Evolutionary conservation across 495 filamentous ascomycete species (phyloP).

Genomic region (Polyplosphaeria fusca): DNA sequence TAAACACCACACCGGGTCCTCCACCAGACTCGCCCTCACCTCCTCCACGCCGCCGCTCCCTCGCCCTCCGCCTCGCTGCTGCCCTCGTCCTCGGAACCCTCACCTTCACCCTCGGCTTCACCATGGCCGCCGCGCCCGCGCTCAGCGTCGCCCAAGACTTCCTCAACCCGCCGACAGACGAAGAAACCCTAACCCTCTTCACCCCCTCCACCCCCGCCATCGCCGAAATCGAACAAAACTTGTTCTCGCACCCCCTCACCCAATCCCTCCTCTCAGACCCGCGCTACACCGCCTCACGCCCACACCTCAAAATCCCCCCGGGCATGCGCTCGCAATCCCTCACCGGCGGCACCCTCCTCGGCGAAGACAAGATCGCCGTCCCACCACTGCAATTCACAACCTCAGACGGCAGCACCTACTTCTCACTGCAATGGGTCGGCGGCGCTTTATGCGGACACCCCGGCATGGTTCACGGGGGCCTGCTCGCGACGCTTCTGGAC

Average conservation of each 20-base stretch:
- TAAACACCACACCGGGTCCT: not conserved
- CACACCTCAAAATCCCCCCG: constrained; percentile 79
- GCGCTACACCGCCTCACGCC: constrained; percentile 71
- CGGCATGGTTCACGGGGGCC: constrained; percentile 86
- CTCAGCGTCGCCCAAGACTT: constrained; percentile 40
- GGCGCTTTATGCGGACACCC: constrained; percentile 82
- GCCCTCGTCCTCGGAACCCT: constrained; percentile 7
- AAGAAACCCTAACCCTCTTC: constrained; percentile 69
- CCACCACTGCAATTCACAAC: constrained; percentile 78
- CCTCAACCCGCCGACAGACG: constrained; percentile 57
- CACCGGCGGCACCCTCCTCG: constrained; percentile 75
- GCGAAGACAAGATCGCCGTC: constrained; percentile 72
- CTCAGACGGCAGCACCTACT: constrained; percentile 64
- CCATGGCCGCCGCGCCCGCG: constrained; percentile 52
- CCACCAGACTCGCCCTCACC: not conserved
- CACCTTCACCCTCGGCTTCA: constrained; percentile 44
- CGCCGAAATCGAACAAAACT: constrained; percentile 61
- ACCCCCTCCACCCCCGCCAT: constrained; percentile 54
- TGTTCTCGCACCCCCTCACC: constrained; percentile 71
- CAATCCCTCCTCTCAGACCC: constrained; percentile 62
- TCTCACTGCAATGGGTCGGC: constrained; percentile 78
- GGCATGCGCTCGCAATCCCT: constrained; percentile 66
- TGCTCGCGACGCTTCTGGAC: constrained; percentile 88
- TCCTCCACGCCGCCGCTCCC: constrained; percentile 1
- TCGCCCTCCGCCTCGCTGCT: not conserved